A percentile compares a stretch with the other conserved stretches of the same genome.
These are phyloP conservation scores for Sarocladium strictum DNA, from an alignment of 2,329 filamentous ascomycete genomes.

Conservation along the genomic window DNA sequence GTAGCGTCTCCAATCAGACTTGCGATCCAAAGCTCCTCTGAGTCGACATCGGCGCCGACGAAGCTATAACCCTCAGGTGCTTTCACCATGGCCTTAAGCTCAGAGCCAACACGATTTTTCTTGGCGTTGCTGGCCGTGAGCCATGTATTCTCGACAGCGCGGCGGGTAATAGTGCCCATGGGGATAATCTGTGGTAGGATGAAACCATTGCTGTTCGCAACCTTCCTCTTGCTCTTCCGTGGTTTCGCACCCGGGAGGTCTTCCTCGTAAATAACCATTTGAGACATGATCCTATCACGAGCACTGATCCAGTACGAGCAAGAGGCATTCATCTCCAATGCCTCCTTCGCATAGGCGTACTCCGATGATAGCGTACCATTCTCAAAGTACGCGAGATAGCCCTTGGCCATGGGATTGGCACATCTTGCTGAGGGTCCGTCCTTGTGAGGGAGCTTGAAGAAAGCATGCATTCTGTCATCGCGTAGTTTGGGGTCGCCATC, in stretches of 20 bases:
- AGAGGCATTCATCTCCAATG: conserved; percentile 95
- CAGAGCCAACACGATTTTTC: conserved; percentile 89
- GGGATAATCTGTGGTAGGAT: conserved; percentile 95
- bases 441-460: conserved; percentile 95
- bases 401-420: conserved; percentile 82
- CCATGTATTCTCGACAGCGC: conserved; percentile 97
- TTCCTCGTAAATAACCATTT: conserved; percentile 85
- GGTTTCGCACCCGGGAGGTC: conserved; percentile 35
- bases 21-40: conserved; percentile 96
- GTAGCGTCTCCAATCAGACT: conserved; percentile 91
- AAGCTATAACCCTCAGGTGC: conserved; percentile 88
- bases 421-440: conserved; percentile 84
- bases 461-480: conserved; percentile 60
- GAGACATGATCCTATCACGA: conserved; percentile 85
- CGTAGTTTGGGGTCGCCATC: conserved; percentile 61
- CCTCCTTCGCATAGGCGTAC: conserved; percentile 85
- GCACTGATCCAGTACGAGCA: conserved; percentile 99
- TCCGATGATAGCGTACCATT: conserved; percentile 82
- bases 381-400: conserved; percentile 87
- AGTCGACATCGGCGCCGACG: conserved; percentile 95
- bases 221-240: conserved; percentile 13
- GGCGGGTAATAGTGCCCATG: conserved; percentile 94
- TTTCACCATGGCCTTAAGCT: conserved; percentile 93
- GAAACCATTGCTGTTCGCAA: conserved; percentile 50
- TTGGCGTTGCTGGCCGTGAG: conserved; percentile 97